Base-by-base conservation (phyloP, 108 stramenopile species). In the Fistulifera solaris region DNA sequence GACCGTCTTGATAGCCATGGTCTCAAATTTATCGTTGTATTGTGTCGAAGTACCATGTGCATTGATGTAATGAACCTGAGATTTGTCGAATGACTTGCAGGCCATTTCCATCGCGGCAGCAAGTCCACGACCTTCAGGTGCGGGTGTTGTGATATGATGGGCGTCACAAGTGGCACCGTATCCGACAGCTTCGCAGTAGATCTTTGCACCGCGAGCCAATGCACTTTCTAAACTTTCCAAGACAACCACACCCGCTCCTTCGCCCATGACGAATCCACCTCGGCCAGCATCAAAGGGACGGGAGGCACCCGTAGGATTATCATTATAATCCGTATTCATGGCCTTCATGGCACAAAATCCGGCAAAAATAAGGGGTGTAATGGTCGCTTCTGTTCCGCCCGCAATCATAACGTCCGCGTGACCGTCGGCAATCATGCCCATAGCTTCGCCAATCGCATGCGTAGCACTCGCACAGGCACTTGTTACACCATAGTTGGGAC, bases 21-120 rank as follows among this genome's bases (percentile, higher is more conserved):
- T 98, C 72, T 98, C 97, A 52, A 96, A 95, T 70, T 95, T 95
- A 65, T 98, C 97, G 62, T 96, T 96, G 89, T 95, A 94, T 12
- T 87, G 75, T 14, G 97, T 98, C 17, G 91, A 94, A 23, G 97
- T 98, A 39, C 95, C 96, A 54, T 97, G 96, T 27, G 96, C 96
- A 62, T 97, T 97, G 44, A 97, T 66, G 66, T 97, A 97, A 40
- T 70, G 84, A 23, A 97, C 80, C 10, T 93, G 69, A 6, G 59
- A 66, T 62, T 83, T 88, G 18, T 79, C 86, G 60, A 94, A 76
- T 2, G 85, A 90, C 0, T 51, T 58, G 22, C 94, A 68, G 38
- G 92, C 92, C 75, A 87, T 85, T 48, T 93, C 89, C 87, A 98
- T 96, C 17, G 93, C 91, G 23, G 78, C 67, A 13, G 94, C 95